Conservation (phyloP, 2,329 filamentous ascomycete species). For the Elsinoe perseae region DNA sequence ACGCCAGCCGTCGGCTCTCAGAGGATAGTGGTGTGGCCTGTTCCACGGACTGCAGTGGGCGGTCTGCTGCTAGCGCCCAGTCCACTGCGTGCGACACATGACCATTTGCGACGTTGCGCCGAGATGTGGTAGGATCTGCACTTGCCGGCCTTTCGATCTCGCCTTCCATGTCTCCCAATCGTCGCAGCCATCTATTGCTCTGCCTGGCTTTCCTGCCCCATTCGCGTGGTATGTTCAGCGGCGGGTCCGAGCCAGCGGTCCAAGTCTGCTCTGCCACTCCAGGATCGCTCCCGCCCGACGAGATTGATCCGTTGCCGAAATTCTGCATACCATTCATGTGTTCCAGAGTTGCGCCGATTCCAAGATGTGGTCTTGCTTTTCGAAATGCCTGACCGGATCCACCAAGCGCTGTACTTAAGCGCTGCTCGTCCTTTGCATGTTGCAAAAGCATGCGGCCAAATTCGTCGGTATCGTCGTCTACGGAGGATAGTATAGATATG, state of each 20-base stretch:
- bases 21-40: slow-evolving; percentile 21
- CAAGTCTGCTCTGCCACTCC: slow-evolving; percentile 9
- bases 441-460: slow-evolving; percentile 40
- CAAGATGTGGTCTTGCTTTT: slow-evolving; percentile 36
- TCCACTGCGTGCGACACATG: slow-evolving; percentile 22
- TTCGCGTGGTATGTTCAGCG: slow-evolving; percentile 37
- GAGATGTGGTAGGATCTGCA: slow-evolving; percentile 13
- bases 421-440: slow-evolving; percentile 35
- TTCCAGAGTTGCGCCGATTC: slow-evolving; percentile 36
- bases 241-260: slow-evolving; percentile 32
- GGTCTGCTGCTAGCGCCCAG: slow-evolving; percentile 29
- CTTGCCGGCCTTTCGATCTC: slow-evolving; percentile 20
- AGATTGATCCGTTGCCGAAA: slow-evolving; percentile 12
- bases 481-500: slow-evolving; percentile 31
- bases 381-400: slow-evolving; percentile 32
- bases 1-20: slow-evolving; percentile 17
- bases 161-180: slow-evolving; percentile 27
- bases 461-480: slow-evolving; percentile 40
- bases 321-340: slow-evolving; percentile 33
- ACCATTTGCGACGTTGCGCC: slow-evolving; percentile 16
- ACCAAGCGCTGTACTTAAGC: slow-evolving; percentile 32
- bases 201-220: slow-evolving; percentile 42
- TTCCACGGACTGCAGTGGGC: slow-evolving; percentile 37
- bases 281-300: slow-evolving; percentile 13
- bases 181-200: slow-evolving; percentile 37